Conservation (phyloP, 345 rosid species). For the Euphorbia tirucalli region DNA sequence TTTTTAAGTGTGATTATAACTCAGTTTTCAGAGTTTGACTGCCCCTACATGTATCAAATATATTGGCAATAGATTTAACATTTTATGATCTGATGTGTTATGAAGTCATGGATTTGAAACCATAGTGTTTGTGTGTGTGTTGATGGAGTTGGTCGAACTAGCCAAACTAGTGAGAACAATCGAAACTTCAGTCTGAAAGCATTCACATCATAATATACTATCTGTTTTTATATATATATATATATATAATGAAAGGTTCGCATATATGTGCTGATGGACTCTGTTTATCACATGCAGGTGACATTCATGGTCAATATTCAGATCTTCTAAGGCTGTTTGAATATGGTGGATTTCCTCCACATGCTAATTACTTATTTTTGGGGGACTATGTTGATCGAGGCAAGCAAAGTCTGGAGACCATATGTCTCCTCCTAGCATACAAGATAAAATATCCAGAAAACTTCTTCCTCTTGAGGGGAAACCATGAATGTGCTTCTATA, state of each 20-base stretch:
- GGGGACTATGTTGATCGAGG: constrained; percentile 93
- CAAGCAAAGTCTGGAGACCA: constrained; percentile 86
- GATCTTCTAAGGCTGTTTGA: constrained; percentile 85
- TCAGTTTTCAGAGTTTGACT: background rate
- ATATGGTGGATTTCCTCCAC: constrained; percentile 80
- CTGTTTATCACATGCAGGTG: constrained; percentile 52
- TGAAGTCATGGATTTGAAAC: constrained; percentile 10
- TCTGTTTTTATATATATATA: no score
- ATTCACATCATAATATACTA: no score
- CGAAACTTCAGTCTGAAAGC: background rate
- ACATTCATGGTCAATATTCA: constrained; percentile 83
- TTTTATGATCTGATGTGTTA: background rate
- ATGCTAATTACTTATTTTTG: constrained; percentile 70
- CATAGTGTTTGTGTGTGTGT: background rate
- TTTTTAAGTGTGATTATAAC: background rate
- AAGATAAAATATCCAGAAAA: constrained; percentile 79
- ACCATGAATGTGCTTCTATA: constrained; percentile 85
- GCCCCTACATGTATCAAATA: background rate
- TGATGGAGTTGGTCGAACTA: background rate
- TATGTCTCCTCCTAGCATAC: constrained; percentile 81
- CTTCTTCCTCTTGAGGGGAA: constrained; percentile 81
- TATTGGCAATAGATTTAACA: no score
- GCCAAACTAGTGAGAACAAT: constrained; percentile 4
- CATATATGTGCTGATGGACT: constrained; percentile 2
- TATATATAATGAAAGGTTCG: background rate